Evolutionary conservation across 305 asterid species (phyloP), one percentile per base, ranked within the genome.

Genomic region (Rubia peregrina): DNA sequence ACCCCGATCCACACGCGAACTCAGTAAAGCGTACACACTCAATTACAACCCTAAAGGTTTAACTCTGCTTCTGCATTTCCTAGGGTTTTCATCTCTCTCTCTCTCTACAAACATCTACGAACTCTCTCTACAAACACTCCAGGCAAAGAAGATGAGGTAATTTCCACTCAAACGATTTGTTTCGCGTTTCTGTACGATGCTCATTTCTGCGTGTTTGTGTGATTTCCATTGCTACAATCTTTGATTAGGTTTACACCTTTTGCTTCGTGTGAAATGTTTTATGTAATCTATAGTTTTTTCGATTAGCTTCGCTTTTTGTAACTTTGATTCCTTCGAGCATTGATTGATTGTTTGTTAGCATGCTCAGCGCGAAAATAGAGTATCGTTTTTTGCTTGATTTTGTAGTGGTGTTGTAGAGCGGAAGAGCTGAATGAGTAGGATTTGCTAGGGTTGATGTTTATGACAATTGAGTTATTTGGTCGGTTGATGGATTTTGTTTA

Each of bases 81-180:
- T 84, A 84, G 86, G 88, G 86, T 82, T 84, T 77, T 81, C 75
- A 42, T 44, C 43, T 73, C 33, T 62, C 77, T 77, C 74, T 48
- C 64, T 22, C 36, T 2, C 63, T 24, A 11, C 62, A 8, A 56
- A 17, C 48, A 49, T 76, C 74, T 71, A 22, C 67, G 30, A 0
- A 1, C 65, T 7, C 65, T 11, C 38, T 14, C 4, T 33, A 24
- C 10, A 62, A 7, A 1, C 21, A 9, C 3, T 7, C 21, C 48
- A 19, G 16, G 14, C 41, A 51, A 69, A 22, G 72, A 81, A 61
- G 67, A 83, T 85, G 90, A 85, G 90, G 88, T 81, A 78, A 69
- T 40, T 19, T 55, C 36, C 55, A 19, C 53, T 12, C 71, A 6
- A 51, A 17, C 22, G 10, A 51, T 51, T 51, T 17, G 59, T 24